A percentile compares a stretch with the other conserved stretches of the same genome.
phyloP scores from a whole-genome alignment of 208 protist species.

The Angomonas ambiguus region DNA sequence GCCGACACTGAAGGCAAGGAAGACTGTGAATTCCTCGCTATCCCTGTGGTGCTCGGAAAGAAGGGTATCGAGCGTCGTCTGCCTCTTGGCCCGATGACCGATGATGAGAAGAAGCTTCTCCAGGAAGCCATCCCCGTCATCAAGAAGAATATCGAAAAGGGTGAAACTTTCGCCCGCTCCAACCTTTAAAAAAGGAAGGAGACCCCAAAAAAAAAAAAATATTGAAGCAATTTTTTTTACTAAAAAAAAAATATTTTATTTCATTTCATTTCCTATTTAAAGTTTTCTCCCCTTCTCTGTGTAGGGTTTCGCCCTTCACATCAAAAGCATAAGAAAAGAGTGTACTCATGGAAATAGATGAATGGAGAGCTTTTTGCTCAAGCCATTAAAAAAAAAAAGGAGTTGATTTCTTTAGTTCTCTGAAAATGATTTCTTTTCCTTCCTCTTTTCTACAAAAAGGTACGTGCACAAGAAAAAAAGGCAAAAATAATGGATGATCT shows the following conservation, averaged over 20 bases:
- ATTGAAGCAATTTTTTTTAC: not conserved
- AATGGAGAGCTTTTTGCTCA: not conserved
- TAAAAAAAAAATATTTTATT: slow-evolving; percentile 5
- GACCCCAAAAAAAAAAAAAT: slow-evolving; percentile 1
- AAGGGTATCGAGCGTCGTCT: slow-evolving; percentile 76
- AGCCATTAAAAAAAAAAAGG: slow-evolving; percentile 8
- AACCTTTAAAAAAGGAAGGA: slow-evolving; percentile 48
- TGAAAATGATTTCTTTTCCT: not conserved
- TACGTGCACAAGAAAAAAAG: not conserved
- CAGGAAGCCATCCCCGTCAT: slow-evolving; percentile 35
- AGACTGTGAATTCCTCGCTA: slow-evolving; percentile 60
- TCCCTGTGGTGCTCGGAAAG: slow-evolving; percentile 69
- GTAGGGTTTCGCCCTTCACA: not conserved
- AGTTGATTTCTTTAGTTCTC: not conserved
- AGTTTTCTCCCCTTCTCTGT: too few relatives aligned
- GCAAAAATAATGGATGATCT: slow-evolving; percentile 62
- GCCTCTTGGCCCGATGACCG: slow-evolving; percentile 55
- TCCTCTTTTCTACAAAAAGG: not conserved
- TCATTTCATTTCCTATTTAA: not conserved
- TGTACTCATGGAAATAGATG: not conserved
- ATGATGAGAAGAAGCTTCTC: slow-evolving; percentile 36
- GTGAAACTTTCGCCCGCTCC: slow-evolving; percentile 59
- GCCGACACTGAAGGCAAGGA: slow-evolving; percentile 79
- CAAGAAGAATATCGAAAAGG: slow-evolving; percentile 78
- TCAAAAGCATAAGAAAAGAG: slow-evolving; percentile 4